These are phyloP conservation scores for Diplodia seriata DNA, from an alignment of 2,329 filamentous ascomycete genomes.

Conservation along the genomic window DNA sequence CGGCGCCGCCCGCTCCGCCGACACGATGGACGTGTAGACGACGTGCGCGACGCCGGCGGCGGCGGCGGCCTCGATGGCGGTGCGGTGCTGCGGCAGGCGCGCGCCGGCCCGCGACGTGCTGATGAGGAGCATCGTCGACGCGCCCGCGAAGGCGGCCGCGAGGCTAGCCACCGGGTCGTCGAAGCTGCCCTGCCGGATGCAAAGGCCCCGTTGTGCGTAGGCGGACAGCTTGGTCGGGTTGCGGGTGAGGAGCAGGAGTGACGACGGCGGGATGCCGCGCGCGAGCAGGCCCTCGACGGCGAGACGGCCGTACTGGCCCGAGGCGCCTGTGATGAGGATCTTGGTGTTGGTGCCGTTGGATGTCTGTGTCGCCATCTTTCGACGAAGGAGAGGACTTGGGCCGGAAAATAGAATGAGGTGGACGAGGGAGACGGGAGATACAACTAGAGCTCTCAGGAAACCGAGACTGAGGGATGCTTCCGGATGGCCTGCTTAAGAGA, in stretches of 20 bases:
- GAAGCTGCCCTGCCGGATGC: conserved; percentile 17
- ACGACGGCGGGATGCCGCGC: background rate
- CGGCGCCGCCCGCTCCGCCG: background rate
- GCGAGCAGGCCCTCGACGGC: conserved; percentile 11
- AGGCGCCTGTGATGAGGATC: conserved; percentile 28
- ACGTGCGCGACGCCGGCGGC: conserved; percentile 7
- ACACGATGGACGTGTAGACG: conserved; percentile 29
- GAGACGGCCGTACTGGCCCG: conserved; percentile 18
- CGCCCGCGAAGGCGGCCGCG: conserved; percentile 21
- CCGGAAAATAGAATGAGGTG: background rate
- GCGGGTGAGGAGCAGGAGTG: conserved; percentile 22
- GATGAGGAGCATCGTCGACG: conserved; percentile 24
- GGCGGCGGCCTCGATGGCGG: conserved; percentile 11
- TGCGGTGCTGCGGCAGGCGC: conserved; percentile 22
- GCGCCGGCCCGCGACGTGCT: conserved; percentile 13
- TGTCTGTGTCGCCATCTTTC: background rate
- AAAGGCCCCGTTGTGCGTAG: conserved; percentile 18
- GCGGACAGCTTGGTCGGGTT: conserved; percentile 8
- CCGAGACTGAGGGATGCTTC: background rate
- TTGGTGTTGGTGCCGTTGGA: background rate
- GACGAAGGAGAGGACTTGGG: background rate
- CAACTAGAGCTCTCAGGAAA: background rate
- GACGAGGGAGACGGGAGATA: background rate
- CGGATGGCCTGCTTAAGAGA: background rate
- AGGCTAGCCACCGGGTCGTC: background rate